Evolutionary conservation across 2,329 filamentous ascomycete species (phyloP).

Genomic region (Aspergillus quadricinctus): DNA sequence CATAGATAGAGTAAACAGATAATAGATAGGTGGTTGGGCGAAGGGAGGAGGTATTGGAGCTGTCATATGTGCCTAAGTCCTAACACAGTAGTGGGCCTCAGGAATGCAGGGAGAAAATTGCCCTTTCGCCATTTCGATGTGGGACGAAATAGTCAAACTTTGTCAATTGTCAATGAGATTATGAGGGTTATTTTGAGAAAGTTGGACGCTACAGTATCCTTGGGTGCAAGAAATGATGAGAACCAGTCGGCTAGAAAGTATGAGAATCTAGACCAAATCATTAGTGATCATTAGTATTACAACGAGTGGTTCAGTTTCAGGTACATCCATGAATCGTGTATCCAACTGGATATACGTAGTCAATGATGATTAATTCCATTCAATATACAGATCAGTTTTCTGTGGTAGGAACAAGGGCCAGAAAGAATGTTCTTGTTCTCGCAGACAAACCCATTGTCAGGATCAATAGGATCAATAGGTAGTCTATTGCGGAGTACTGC

Average conservation of each 20-base stretch:
- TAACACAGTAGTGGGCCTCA: not conserved
- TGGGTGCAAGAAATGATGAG: not conserved
- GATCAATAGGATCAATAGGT: not conserved
- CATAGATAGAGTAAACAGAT: not conserved
- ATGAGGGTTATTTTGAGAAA: not conserved
- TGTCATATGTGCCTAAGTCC: slow-evolving; percentile 1
- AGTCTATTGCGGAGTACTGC: too few species aligned
- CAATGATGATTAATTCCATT: not conserved
- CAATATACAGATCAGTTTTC: not conserved
- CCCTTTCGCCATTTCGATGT: not conserved
- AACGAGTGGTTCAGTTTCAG: not conserved
- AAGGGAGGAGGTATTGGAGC: slow-evolving; percentile 2
- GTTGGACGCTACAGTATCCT: not conserved
- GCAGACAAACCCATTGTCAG: not conserved
- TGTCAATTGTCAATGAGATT: not conserved
- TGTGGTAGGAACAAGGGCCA: not conserved
- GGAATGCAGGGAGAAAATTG: not conserved
- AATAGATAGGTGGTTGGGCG: not conserved
- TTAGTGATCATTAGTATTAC: not conserved
- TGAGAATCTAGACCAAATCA: not conserved
- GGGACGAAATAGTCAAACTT: not conserved
- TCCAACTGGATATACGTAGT: not conserved
- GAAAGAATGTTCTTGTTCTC: not conserved
- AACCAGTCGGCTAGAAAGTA: not conserved
- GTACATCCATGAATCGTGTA: not conserved